Evolutionary conservation across 345 rosid genomes (phyloP).

Genomic region (Luvunga scandens): DNA sequence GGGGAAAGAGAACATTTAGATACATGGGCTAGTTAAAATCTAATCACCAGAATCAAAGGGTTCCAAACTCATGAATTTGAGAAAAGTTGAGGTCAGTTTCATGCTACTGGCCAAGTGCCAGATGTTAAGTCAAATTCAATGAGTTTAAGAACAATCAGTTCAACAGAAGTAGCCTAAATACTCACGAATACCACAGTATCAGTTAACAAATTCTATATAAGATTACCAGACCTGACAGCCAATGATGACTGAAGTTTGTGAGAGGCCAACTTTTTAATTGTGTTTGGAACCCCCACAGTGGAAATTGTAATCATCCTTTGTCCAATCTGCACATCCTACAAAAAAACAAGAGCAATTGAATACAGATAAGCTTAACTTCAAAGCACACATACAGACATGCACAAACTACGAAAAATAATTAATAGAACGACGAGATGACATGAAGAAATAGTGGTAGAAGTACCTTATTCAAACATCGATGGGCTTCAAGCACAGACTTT

Average conservation of each 20-base stretch:
- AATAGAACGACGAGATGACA: neutral
- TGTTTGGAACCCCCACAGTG: constrained; percentile 96
- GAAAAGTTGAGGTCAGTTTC: neutral
- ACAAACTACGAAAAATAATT: neutral
- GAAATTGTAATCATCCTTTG: constrained; percentile 98
- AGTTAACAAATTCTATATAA: neutral
- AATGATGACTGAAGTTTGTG: constrained; percentile 94
- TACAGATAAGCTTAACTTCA: constrained; percentile 1
- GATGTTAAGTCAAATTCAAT: neutral
- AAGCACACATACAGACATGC: neutral
- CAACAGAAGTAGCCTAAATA: neutral
- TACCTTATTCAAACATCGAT: constrained; percentile 92
- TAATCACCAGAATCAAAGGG: neutral
- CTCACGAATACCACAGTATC: neutral
- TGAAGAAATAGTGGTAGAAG: neutral
- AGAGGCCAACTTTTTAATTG: constrained; percentile 84
- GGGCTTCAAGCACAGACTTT: constrained; percentile 89
- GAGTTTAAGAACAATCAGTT: neutral
- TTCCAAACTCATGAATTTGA: neutral
- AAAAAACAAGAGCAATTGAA: constrained; percentile 6
- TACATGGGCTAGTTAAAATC: neutral
- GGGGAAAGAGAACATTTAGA: neutral
- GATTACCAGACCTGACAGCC: constrained; percentile 49
- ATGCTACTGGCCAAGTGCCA: neutral
- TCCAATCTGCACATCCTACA: constrained; percentile 89